Base-by-base conservation (phyloP, 495 filamentous ascomycete genomes). In the Margaritispora aquatica region DNA sequence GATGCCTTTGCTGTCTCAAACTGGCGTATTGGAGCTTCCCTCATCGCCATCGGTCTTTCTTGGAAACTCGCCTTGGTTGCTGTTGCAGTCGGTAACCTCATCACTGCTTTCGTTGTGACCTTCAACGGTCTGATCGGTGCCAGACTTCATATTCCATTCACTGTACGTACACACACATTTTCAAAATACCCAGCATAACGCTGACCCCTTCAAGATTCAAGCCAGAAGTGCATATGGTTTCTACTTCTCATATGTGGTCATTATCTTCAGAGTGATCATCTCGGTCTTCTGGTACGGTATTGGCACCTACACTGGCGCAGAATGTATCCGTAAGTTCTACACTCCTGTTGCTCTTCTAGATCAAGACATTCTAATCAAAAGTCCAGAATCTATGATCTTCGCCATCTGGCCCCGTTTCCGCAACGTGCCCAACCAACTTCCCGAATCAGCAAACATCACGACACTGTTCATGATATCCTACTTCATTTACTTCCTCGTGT, bases 281-380 rank as follows among this genome's bases (percentile, higher is more conserved):
- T 84, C 84, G 5, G 71, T 87, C 60, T 87, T 88, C 71, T 88
- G 86, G 85, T 83, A 87, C 34, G 83, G 82, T 2, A 86, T 89
- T 53, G 81, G 87, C 63, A 79, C 82, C 21, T 79, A 80, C 60
- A 88, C 85, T 64, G 86, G 86, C 7, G 84, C 82, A 0, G 81
- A 84, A 61, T 78, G 81, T 17, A 72, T 86, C 26, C 76, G 76
- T 55, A 24, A 55, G 52, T 50, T 44, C 38, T 44, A 10, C 19
- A 24, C 73, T 13, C 23, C 26, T 47, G 7, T 34, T n/a, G n/a
- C n/a, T n/a, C n/a, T n/a, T n/a, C n/a, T n/a, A n/a, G n/a, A n/a
- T n/a, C n/a, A n/a, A n/a, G n/a, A n/a, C n/a, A n/a, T n/a, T n/a
- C n/a, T n/a, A n/a, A n/a, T n/a, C n/a, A n/a, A n/a, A n/a, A n/a